A percentile compares a stretch with the other conserved stretches of the same genome.
Conservation (phyloP, 208 protist species). For the Leishmania amazonensis region DNA sequence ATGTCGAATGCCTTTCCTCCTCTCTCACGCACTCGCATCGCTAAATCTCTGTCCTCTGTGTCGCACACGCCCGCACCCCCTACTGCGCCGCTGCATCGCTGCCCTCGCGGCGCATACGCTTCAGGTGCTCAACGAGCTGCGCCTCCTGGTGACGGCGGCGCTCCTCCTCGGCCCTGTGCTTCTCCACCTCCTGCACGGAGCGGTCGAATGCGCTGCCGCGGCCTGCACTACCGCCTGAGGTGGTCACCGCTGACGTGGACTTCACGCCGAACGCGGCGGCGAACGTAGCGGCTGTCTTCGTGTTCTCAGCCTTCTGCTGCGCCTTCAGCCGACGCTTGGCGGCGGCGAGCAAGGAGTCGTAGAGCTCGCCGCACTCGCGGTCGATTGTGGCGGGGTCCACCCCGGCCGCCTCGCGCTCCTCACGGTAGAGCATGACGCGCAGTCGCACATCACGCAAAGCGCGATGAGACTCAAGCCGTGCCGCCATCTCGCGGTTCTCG, state of each 20-base stretch:
- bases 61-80: background rate
- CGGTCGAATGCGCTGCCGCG: slow-evolving; percentile 57
- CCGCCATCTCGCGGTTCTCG: slow-evolving; percentile 71
- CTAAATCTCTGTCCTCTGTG: background rate
- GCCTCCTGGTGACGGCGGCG: slow-evolving; percentile 50
- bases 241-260: slow-evolving; percentile 1
- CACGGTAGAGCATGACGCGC: slow-evolving; percentile 67
- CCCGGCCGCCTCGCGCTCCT: slow-evolving; percentile 56
- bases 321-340: slow-evolving; percentile 35
- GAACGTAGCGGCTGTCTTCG: slow-evolving; percentile 76
- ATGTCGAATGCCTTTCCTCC: background rate
- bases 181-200: slow-evolving; percentile 50
- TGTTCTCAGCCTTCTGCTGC: slow-evolving; percentile 36
- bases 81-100: background rate
- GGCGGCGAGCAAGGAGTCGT: slow-evolving; percentile 42
- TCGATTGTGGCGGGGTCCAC: slow-evolving; percentile 49
- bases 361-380: slow-evolving; percentile 69
- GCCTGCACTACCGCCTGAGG: background rate
- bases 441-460: slow-evolving; percentile 61
- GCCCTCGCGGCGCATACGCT: slow-evolving; percentile 58
- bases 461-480: slow-evolving; percentile 56
- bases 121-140: slow-evolving; percentile 72
- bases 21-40: background rate
- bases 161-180: slow-evolving; percentile 45
- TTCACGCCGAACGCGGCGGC: slow-evolving; percentile 73